These are phyloP conservation scores for Letharia lupina DNA, from an alignment of 495 filamentous ascomycete species.

Conservation along the genomic window DNA sequence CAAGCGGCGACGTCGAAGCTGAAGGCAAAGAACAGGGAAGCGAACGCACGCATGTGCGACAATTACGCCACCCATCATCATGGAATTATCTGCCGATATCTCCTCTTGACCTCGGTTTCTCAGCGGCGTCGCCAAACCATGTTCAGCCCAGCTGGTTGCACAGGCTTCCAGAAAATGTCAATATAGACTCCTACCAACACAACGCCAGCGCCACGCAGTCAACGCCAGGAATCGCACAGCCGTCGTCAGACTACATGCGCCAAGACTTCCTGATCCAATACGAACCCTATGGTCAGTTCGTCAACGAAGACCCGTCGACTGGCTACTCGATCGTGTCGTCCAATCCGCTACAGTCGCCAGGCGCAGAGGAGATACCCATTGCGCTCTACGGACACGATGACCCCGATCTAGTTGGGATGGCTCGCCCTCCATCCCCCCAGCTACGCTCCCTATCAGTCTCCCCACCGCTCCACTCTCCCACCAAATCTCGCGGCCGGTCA, in stretches of 20 bases:
- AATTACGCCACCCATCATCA: conserved; percentile 8
- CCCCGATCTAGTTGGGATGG: background rate
- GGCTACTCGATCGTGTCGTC: conserved; percentile 12
- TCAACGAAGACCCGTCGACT: conserved; percentile 17
- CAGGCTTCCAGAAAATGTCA: conserved; percentile 11
- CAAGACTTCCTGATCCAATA: conserved; percentile 37
- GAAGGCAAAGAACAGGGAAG: background rate
- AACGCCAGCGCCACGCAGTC: conserved; percentile 3
- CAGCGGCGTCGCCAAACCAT: conserved; percentile 14
- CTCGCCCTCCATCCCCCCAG: conserved; percentile 4
- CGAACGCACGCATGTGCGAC: background rate
- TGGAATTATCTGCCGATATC: conserved; percentile 8
- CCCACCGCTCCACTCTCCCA: background rate
- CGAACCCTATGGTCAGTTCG: conserved; percentile 11
- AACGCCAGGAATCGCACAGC: conserved; percentile 7
- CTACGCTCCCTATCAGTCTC: background rate
- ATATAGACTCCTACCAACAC: conserved; percentile 14
- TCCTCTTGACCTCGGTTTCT: background rate
- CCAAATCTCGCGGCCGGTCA: background rate
- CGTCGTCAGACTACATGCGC: conserved; percentile 7
- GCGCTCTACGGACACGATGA: conserved; percentile 15
- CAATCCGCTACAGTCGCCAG: conserved; percentile 4
- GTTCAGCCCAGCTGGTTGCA: conserved; percentile 20
- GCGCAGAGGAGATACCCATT: conserved; percentile 7
- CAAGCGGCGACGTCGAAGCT: background rate